These are phyloP conservation scores for Penicillium sp. DNA, from an alignment of 2,329 filamentous ascomycete genomes.

Conservation along the genomic window DNA sequence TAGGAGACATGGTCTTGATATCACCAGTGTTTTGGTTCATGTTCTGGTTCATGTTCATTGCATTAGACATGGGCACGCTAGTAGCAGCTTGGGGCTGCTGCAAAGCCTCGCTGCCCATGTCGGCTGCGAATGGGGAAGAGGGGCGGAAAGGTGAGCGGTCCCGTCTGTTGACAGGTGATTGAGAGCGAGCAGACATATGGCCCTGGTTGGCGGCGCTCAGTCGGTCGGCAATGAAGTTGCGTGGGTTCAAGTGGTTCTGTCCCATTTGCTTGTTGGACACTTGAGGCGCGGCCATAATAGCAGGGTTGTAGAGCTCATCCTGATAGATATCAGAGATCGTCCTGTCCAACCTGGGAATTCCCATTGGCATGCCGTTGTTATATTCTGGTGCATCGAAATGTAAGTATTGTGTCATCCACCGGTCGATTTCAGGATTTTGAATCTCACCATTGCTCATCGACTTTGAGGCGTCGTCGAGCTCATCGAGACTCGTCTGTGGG, in stretches of 20 bases:
- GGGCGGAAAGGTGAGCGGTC: constrained; percentile 81
- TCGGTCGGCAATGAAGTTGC: constrained; percentile 69
- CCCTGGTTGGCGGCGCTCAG: constrained; percentile 77
- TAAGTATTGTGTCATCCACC: constrained; percentile 69
- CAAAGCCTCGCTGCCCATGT: constrained; percentile 40
- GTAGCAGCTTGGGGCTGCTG: constrained; percentile 45
- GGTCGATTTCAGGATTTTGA: constrained; percentile 35
- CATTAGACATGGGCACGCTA: constrained; percentile 36
- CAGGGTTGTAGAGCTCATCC: constrained; percentile 76
- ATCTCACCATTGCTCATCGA: constrained; percentile 58
- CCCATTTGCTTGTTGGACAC: constrained; percentile 36
- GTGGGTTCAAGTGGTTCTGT: constrained; percentile 50
- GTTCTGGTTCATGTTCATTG: constrained; percentile 30
- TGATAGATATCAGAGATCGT: constrained; percentile 84
- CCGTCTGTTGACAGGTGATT: constrained; percentile 59
- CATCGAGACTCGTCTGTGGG: constrained; percentile 58
- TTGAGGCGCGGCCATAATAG: constrained; percentile 40
- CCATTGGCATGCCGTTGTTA: constrained; percentile 38
- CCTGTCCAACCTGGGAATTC: constrained; percentile 74
- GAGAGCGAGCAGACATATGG: constrained; percentile 64
- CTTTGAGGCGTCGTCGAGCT: constrained; percentile 54
- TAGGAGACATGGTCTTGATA: constrained; percentile 89
- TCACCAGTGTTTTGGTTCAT: constrained; percentile 31
- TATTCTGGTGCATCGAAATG: constrained; percentile 60
- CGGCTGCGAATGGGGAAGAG: constrained; percentile 62